Evolutionary conservation across 2,329 filamentous ascomycete genomes (phyloP).

Genomic region (Mycosphaerella sp.): DNA sequence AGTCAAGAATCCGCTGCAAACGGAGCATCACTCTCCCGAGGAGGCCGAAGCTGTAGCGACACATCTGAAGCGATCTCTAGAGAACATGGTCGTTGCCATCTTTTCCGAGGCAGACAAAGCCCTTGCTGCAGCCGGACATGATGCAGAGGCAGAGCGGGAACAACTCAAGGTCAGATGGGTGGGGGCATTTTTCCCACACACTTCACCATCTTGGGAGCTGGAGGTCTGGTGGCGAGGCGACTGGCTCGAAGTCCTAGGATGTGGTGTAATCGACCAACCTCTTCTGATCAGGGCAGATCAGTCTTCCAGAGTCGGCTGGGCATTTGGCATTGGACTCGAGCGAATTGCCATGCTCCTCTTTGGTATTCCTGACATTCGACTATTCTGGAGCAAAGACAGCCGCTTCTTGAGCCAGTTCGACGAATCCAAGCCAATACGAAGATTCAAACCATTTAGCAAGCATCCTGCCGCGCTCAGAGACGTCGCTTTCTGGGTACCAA

Average conservation of each 20-base stretch:
- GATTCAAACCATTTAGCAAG: slow-evolving; percentile 84
- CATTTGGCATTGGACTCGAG: slow-evolving; percentile 90
- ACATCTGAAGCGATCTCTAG: slow-evolving; percentile 83
- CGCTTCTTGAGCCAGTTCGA: slow-evolving; percentile 82
- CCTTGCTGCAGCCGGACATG: slow-evolving; percentile 42
- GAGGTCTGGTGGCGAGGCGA: slow-evolving; percentile 92
- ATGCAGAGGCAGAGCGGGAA: slow-evolving; percentile 46
- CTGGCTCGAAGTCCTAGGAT: slow-evolving; percentile 96
- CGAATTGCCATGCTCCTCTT: slow-evolving; percentile 97
- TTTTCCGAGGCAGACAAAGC: slow-evolving; percentile 72
- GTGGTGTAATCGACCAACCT: slow-evolving; percentile 78
- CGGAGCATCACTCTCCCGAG: slow-evolving; percentile 59
- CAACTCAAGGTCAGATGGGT: slow-evolving; percentile 87
- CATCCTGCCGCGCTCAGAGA: slow-evolving; percentile 86
- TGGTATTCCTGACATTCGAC: slow-evolving; percentile 88
- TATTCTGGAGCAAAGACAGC: slow-evolving; percentile 86
- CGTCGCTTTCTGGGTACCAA: slow-evolving; percentile 80
- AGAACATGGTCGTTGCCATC: slow-evolving; percentile 82
- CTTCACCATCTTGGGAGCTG: slow-evolving; percentile 89
- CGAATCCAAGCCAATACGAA: slow-evolving; percentile 45
- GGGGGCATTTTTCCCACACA: slow-evolving; percentile 97
- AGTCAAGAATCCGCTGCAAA: slow-evolving; percentile 77
- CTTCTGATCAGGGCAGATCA: slow-evolving; percentile 72
- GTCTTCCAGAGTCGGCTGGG: slow-evolving; percentile 77
- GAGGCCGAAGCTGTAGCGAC: slow-evolving; percentile 77